These are phyloP conservation scores for Ophiostoma sp. DNA, from an alignment of 2,329 filamentous ascomycete genomes.

Conservation along the genomic window DNA sequence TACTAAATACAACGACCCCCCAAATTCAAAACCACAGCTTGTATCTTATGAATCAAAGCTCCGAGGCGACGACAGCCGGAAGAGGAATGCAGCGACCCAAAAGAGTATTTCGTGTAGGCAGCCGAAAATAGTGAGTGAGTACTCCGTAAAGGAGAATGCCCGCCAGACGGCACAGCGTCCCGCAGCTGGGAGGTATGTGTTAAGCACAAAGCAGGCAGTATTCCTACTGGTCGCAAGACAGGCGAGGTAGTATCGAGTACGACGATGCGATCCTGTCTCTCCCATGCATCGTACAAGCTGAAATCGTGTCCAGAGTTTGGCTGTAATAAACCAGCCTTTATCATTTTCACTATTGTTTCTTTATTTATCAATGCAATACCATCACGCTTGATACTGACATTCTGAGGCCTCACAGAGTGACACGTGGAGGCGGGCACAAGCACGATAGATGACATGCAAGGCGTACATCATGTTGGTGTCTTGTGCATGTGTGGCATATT, in stretches of 20 bases:
- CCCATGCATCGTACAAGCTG: too few relatives aligned
- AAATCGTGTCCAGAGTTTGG: too few relatives aligned
- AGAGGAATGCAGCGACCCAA: neutral
- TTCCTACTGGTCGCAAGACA: slow-evolving; percentile 11
- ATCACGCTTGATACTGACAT: neutral
- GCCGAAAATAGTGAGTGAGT: neutral
- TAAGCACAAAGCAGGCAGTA: neutral
- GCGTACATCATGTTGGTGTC: neutral
- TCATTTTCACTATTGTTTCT: too few relatives aligned
- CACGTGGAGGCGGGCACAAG: slow-evolving; percentile 1
- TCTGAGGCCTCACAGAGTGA: neutral
- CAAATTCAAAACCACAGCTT: neutral
- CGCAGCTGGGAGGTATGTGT: neutral
- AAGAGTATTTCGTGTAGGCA: neutral
- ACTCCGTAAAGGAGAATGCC: neutral
- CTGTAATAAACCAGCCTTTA: too few relatives aligned
- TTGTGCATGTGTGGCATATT: neutral
- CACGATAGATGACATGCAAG: neutral
- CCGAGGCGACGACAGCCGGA: neutral
- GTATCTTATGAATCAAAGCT: neutral
- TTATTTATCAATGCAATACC: neutral
- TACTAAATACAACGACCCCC: neutral
- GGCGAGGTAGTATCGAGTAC: neutral
- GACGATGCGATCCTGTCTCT: neutral
- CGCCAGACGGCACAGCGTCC: neutral